Conservation (phyloP, 2,329 filamentous ascomycete species). For the Colletotrichum melonis region DNA sequence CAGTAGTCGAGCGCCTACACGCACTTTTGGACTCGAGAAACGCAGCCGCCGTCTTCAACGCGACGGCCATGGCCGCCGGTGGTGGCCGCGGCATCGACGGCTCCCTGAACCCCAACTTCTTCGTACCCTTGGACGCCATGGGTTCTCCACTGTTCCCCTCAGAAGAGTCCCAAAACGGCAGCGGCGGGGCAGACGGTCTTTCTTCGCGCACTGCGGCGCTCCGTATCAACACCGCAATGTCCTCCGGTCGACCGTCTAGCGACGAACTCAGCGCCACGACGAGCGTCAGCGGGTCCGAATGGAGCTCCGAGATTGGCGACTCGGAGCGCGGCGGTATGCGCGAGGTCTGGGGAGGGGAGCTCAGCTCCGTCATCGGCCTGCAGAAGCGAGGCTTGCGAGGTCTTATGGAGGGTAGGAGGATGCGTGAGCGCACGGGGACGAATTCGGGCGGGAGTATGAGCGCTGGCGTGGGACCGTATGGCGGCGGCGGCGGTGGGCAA, state of each 20-base stretch:
- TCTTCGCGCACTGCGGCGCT: constrained; percentile 52
- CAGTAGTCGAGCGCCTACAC: constrained; percentile 91
- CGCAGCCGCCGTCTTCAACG: constrained; percentile 97
- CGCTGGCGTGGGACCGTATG: constrained; percentile 38
- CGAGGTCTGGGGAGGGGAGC: constrained; percentile 83
- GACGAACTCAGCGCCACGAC: constrained; percentile 62
- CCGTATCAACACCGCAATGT: constrained; percentile 60
- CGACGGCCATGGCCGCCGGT: constrained; percentile 96
- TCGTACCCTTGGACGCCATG: constrained; percentile 60
- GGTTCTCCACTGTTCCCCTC: constrained; percentile 40
- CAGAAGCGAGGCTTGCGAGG: constrained; percentile 94
- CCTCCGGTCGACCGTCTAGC: constrained; percentile 52
- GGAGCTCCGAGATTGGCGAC: constrained; percentile 65
- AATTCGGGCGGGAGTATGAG: constrained; percentile 39
- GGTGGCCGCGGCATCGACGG: constrained; percentile 86
- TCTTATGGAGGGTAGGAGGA: constrained; percentile 91
- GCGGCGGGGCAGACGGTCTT: constrained; percentile 45
- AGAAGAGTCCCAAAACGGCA: constrained; percentile 30
- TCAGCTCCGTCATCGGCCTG: constrained; percentile 91
- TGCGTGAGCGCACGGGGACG: constrained; percentile 77
- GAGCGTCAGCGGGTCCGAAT: constrained; percentile 66
- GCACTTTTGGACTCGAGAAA: constrained; percentile 91
- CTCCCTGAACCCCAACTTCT: constrained; percentile 71
- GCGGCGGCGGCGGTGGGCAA: constrained; percentile 26
- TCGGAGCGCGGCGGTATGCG: constrained; percentile 59